Conservation (phyloP, 73 alveolate genomes). For the Durusdinium trenchii region DNA sequence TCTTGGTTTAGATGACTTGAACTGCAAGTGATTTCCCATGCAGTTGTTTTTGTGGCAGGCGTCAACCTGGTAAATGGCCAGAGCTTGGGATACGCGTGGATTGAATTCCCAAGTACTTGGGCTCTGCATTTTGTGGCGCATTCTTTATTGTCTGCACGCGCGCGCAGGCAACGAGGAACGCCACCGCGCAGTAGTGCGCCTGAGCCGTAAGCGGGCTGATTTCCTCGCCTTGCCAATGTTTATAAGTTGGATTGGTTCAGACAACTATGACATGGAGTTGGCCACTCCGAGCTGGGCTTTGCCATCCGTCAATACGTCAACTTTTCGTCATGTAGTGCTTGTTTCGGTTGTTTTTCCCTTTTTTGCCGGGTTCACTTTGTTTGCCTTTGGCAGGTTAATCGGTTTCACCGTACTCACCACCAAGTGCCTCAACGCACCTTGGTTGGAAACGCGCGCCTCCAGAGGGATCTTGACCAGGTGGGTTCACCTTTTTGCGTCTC, state of each 20-base stretch:
- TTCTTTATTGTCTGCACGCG: too few relatives aligned
- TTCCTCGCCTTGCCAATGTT: too few relatives aligned
- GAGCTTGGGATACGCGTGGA: constrained; percentile 50
- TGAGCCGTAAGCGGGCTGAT: too few relatives aligned
- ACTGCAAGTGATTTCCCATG: constrained; percentile 22
- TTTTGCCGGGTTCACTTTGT: neutral
- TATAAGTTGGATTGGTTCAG: too few relatives aligned
- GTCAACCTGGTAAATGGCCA: constrained; percentile 51
- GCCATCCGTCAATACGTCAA: neutral
- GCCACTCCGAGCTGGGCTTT: neutral
- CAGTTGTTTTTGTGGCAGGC: constrained; percentile 23
- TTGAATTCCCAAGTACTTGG: constrained; percentile 17
- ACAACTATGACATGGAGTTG: neutral
- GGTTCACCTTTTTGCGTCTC: neutral
- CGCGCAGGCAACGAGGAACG: constrained; percentile 20
- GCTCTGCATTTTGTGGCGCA: neutral
- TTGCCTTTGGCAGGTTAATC: too few relatives aligned
- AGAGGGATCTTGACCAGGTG: constrained; percentile 33
- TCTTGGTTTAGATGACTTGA: constrained; percentile 9
- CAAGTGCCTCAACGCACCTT: constrained; percentile 47
- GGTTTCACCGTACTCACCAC: constrained; percentile 19
- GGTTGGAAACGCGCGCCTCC: constrained; percentile 8
- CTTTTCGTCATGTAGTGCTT: neutral
- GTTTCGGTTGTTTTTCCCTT: neutral
- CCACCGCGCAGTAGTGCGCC: constrained; percentile 34